phyloP scores from a whole-genome alignment of 2,329 filamentous ascomycete species.

The Fusarium piperis region DNA sequence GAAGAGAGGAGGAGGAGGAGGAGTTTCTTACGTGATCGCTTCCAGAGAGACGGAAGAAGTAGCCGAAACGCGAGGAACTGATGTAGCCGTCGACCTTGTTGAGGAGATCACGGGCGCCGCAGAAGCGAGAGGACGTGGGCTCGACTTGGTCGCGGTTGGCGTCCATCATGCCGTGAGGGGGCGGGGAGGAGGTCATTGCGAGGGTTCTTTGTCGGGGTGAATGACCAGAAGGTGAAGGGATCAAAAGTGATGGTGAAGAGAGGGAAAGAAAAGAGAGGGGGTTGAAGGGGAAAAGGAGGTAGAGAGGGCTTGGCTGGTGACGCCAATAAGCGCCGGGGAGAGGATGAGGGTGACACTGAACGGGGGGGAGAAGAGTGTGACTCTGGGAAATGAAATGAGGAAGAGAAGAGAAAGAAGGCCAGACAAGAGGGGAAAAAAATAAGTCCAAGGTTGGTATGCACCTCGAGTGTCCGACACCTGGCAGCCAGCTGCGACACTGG shows the following conservation, averaged over 20 bases:
- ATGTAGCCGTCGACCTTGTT: slow-evolving; percentile 50
- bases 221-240: neutral
- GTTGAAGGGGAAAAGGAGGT: neutral
- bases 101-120: slow-evolving; percentile 48
- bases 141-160: slow-evolving; percentile 1
- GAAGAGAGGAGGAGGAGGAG: slow-evolving; percentile 8
- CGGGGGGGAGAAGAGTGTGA: slow-evolving; percentile 5
- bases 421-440: neutral
- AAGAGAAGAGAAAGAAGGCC: neutral
- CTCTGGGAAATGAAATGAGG: neutral
- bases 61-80: slow-evolving; percentile 61
- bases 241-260: neutral
- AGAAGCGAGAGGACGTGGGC: slow-evolving; percentile 37
- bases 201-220: neutral
- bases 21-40: slow-evolving; percentile 69
- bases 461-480: slow-evolving; percentile 9
- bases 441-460: neutral
- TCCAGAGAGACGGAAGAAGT: slow-evolving; percentile 72
- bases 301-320: slow-evolving; percentile 19
- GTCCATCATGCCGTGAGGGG: slow-evolving; percentile 18
- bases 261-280: neutral
- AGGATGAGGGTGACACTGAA: slow-evolving; percentile 28
- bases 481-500: slow-evolving; percentile 8
- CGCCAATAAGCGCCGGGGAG: slow-evolving; percentile 11
- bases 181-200: slow-evolving; percentile 24